These are phyloP conservation scores for Pyrus bretschneideri DNA, from an alignment of 306 rosid genomes.

Conservation along the genomic window DNA sequence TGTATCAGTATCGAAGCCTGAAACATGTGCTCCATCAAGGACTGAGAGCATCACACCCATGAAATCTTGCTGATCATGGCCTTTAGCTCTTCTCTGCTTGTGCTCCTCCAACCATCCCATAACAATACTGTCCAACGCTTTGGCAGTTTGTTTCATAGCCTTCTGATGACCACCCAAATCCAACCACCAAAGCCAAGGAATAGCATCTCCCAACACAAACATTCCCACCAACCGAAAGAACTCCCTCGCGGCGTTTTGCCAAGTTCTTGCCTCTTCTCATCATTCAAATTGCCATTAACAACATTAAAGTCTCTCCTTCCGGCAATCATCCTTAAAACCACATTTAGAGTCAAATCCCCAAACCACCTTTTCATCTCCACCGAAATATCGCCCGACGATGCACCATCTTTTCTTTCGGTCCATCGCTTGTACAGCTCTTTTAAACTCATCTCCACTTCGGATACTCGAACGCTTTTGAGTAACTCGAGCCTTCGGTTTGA, in stretches of 20 bases:
- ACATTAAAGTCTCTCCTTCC: conserved; percentile 26
- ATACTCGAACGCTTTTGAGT: conserved; percentile 16
- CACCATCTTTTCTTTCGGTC: background rate
- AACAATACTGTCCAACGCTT: conserved; percentile 16
- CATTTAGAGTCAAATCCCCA: conserved; percentile 32
- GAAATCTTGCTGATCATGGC: conserved; percentile 24
- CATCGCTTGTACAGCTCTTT: conserved; percentile 23
- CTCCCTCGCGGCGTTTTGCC: conserved; percentile 13
- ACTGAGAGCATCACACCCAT: conserved; percentile 34
- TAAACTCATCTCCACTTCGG: conserved; percentile 18
- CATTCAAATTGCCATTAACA: background rate
- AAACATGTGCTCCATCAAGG: conserved; percentile 1
- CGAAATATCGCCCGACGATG: background rate
- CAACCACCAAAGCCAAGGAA: conserved; percentile 35
- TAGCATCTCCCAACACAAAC: conserved; percentile 32
- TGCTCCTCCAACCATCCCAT: conserved; percentile 23
- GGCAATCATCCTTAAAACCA: conserved; percentile 20
- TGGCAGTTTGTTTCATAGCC: conserved; percentile 30
- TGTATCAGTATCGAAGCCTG: conserved; percentile 24
- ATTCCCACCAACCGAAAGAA: conserved; percentile 9
- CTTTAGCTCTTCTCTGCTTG: conserved; percentile 10
- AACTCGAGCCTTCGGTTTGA: conserved; percentile 34
- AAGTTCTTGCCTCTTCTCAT: background rate
- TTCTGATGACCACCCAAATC: conserved; percentile 34
- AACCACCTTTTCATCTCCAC: conserved; percentile 42